phyloP scores from a whole-genome alignment of 352 stramenopile genomes.

The Globisporangium parvum region DNA sequence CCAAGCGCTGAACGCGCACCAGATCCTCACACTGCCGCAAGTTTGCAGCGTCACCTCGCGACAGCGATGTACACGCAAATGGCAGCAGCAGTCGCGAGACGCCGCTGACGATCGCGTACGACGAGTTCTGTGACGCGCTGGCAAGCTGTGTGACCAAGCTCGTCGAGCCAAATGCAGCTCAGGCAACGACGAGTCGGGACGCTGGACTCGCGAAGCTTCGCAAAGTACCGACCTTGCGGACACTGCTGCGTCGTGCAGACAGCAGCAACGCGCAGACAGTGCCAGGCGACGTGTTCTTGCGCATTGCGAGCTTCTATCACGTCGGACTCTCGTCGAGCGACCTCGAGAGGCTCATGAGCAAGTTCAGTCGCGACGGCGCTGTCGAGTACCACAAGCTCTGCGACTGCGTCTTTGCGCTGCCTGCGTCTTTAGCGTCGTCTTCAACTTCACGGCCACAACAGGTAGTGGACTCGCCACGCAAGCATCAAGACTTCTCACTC shows the following conservation, averaged over 20 bases:
- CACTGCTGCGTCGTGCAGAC: constrained; percentile 14
- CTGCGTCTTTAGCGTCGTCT: background rate
- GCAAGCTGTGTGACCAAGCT: background rate
- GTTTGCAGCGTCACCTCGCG: constrained; percentile 16
- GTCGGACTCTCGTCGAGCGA: constrained; percentile 24
- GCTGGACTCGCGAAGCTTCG: constrained; percentile 21
- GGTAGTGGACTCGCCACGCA: background rate
- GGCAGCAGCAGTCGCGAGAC: constrained; percentile 6
- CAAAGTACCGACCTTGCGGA: constrained; percentile 21
- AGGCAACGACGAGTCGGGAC: background rate
- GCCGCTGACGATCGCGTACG: constrained; percentile 26
- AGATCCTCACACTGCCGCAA: constrained; percentile 48
- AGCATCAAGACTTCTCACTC: background rate
- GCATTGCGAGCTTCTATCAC: constrained; percentile 19
- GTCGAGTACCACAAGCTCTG: constrained; percentile 32
- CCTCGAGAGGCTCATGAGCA: constrained; percentile 22
- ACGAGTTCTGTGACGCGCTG: constrained; percentile 61
- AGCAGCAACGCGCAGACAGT: constrained; percentile 1
- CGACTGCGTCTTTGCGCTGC: constrained; percentile 30
- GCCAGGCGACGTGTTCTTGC: constrained; percentile 22
- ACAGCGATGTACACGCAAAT: background rate
- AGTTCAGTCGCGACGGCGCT: constrained; percentile 25
- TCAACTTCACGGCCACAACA: background rate
- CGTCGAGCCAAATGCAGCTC: background rate
- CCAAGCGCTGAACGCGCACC: constrained; percentile 49